These are phyloP conservation scores for Xylaria polymorpha DNA, from an alignment of 2,329 filamentous ascomycete genomes.

Conservation along the genomic window DNA sequence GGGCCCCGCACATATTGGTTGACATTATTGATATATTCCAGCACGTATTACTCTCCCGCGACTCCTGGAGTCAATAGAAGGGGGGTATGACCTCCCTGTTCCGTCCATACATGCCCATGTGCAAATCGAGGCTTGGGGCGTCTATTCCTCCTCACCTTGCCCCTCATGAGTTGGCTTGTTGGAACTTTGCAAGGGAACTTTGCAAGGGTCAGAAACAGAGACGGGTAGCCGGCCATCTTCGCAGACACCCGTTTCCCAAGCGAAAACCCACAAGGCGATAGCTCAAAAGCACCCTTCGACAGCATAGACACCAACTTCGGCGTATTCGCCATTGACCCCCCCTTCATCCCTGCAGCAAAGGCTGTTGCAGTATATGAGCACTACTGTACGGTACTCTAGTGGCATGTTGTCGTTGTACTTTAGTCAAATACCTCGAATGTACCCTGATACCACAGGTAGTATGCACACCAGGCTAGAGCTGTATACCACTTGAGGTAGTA, in stretches of 20 bases:
- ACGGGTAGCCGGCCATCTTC: background rate
- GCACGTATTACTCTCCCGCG: slow-evolving; percentile 5
- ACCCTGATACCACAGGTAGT: background rate
- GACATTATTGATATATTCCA: slow-evolving; percentile 12
- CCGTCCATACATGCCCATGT: background rate
- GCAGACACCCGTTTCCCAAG: background rate
- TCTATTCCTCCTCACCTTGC: background rate
- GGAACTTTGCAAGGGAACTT: background rate
- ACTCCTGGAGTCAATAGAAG: background rate
- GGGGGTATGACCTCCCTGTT: slow-evolving; percentile 12
- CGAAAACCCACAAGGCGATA: background rate
- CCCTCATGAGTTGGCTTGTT: background rate
- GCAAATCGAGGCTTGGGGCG: background rate
- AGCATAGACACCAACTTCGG: background rate
- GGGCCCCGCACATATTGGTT: slow-evolving; percentile 6
- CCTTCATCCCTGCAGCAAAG: slow-evolving; percentile 6
- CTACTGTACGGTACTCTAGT: background rate
- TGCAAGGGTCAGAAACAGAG: background rate
- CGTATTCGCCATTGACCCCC: background rate
- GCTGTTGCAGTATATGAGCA: background rate
- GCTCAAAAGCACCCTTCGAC: background rate
- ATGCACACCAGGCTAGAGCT: slow-evolving; percentile 1
- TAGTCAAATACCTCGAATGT: slow-evolving; percentile 8
- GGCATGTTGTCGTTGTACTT: background rate
- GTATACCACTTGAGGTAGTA: slow-evolving; percentile 1